These are phyloP conservation scores for Bryoglossum gracile DNA, from an alignment of 495 filamentous ascomycete species.

Conservation along the genomic window DNA sequence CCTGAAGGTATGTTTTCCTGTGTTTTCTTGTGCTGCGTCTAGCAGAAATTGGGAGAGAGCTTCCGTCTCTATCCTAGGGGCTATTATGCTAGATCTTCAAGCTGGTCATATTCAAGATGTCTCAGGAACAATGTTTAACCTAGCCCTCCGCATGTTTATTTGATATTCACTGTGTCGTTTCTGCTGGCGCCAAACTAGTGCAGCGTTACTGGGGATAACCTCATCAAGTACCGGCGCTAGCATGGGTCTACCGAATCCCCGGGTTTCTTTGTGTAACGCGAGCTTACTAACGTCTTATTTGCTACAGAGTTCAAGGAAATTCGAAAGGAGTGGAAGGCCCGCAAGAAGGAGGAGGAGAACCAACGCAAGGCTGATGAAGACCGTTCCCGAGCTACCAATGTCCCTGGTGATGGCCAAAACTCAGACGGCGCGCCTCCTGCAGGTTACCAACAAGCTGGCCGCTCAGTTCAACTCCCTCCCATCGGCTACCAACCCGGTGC, in stretches of 20 bases:
- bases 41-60: too few species aligned
- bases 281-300: slow-evolving; percentile 10
- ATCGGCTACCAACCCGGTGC: slow-evolving; percentile 72
- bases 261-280: slow-evolving; percentile 25
- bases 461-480: slow-evolving; percentile 67
- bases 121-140: too few species aligned
- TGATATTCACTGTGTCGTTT: slow-evolving; percentile 9
- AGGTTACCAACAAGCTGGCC: slow-evolving; percentile 52
- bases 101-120: too few species aligned
- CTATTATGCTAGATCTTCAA: too few species aligned
- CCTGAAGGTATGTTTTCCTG: slow-evolving; percentile 73
- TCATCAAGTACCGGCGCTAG: slow-evolving; percentile 20
- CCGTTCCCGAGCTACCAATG: slow-evolving; percentile 61
- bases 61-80: too few species aligned
- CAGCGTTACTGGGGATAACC: slow-evolving; percentile 22
- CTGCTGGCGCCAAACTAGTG: slow-evolving; percentile 20
- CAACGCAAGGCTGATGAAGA: slow-evolving; percentile 88
- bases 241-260: slow-evolving; percentile 18
- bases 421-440: slow-evolving; percentile 51
- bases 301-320: slow-evolving; percentile 97
- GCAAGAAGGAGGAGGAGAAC: slow-evolving; percentile 97
- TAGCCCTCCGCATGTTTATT: too few species aligned
- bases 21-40: too few species aligned
- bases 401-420: slow-evolving; percentile 50
- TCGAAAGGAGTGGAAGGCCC: slow-evolving; percentile 96